Conservation (phyloP, 2,329 filamentous ascomycete genomes). For the Sporothrix brunneoviolacea region DNA sequence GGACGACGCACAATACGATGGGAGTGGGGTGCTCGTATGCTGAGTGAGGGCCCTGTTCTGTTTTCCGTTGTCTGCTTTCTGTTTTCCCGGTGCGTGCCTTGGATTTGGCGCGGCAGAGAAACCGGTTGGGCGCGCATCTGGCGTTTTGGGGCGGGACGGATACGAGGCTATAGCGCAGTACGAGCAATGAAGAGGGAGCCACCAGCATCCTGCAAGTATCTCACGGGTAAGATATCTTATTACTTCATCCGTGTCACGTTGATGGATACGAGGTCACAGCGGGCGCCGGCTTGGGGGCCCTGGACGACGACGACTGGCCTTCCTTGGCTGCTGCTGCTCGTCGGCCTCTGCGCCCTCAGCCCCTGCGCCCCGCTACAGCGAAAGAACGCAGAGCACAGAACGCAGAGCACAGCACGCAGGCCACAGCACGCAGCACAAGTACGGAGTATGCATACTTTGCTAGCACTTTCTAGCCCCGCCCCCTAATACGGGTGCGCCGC, state of each 20-base stretch:
- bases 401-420: too few species aligned
- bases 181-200: too few species aligned
- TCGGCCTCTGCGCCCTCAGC: not conserved
- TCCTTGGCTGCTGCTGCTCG: too few species aligned
- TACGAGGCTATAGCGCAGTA: conserved; percentile 8
- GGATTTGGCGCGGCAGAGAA: not conserved
- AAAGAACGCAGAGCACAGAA: too few species aligned
- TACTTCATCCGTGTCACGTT: not conserved
- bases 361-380: too few species aligned
- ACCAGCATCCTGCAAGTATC: too few species aligned
- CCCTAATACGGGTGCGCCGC: conserved; percentile 1
- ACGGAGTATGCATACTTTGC: too few species aligned
- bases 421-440: too few species aligned
- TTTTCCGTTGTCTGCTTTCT: not conserved
- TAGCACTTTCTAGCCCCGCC: conserved; percentile 2
- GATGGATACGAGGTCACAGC: conserved; percentile 11
- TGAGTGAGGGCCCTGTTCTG: not conserved
- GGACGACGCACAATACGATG: too few species aligned
- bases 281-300: not conserved
- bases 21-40: not conserved
- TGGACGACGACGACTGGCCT: too few species aligned
- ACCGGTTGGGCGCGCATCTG: not conserved
- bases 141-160: not conserved
- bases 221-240: too few species aligned
- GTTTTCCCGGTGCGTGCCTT: not conserved